Evolutionary conservation across 2,329 filamentous ascomycete species (phyloP), one percentile per base, ranked within the genome.

Genomic region (Fusarium mundagurra): DNA sequence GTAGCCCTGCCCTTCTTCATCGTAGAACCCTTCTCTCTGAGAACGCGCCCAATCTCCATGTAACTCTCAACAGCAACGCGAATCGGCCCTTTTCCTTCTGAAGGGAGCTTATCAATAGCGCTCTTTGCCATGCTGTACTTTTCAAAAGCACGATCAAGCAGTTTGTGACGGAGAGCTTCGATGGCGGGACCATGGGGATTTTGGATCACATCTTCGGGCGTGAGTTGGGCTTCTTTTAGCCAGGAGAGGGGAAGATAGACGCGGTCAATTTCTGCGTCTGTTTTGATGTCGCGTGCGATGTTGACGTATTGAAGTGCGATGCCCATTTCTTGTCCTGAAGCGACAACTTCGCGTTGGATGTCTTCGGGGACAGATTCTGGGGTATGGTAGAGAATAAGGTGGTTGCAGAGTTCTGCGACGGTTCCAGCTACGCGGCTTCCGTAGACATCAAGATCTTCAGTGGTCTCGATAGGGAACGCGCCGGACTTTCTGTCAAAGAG

Each of bases 221-320:
- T 86, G 29, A 93, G 75, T 3, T 86, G 87, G 60, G 87, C 86
- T 60, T 90, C 88, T 44, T 86, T 83, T 4, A 94, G 83, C 92
- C 92, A 94, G 0, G 82, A 82, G 0, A 85, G 84, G 0, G 93
- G 93, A 9, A 94, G 82, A 78, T 95, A 95, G 12, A 93, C 92
- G 12, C 93, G 88, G 4, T 86, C 86, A 41, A 93, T 89, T 20
- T 83, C 82, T 1, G 92, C 91, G 75, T 94, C 93, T 6, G 90
- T 89, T 8, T 84, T 81, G n/a, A 94, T 90, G 76, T 95, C 93
- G 29, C 93, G 90, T 7, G 92, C 91, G 69, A 95, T 94, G 77
- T 94, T 95, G 76, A 93, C 89, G 75, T 92, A 94, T 77, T 95
- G 92, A n/a, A 94, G 83, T 3, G 92, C 92, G 39, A 92, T 87